Evolutionary conservation across 169 alveolate species (phyloP).

Genomic region (Amoebophrya sp.): DNA sequence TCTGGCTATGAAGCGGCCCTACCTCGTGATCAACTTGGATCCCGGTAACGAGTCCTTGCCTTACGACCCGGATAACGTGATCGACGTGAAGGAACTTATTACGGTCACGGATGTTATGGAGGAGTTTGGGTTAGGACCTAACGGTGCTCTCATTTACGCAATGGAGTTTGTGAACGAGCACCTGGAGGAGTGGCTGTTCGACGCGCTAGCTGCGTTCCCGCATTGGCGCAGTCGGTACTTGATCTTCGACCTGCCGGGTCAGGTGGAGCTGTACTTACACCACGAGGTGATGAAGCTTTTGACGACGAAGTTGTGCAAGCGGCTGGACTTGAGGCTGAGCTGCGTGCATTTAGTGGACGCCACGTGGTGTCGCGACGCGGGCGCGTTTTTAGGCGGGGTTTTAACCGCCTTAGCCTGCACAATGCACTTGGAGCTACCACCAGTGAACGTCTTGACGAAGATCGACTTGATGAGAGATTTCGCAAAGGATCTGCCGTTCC

Average conservation of each 20-base stretch:
- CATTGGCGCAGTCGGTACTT: background rate
- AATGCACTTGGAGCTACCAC: conserved; percentile 1
- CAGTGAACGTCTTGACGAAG: conserved; percentile 13
- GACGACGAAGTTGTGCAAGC: background rate
- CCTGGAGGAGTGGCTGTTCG: background rate
- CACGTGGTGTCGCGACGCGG: conserved; percentile 13
- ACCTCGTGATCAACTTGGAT: background rate
- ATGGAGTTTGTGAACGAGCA: background rate
- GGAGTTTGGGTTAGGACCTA: background rate
- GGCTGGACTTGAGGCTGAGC: background rate
- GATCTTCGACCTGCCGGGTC: conserved; percentile 9
- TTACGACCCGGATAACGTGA: background rate
- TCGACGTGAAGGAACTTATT: background rate
- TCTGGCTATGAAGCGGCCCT: background rate
- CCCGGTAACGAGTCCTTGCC: background rate
- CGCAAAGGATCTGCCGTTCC: background rate
- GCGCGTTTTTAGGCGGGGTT: background rate
- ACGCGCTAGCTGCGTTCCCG: background rate
- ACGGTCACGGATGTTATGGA: background rate
- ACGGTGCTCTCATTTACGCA: background rate
- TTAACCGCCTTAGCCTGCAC: background rate
- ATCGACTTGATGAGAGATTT: background rate
- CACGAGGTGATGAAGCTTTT: background rate
- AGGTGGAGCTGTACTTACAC: conserved; percentile 4
- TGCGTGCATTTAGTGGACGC: background rate